Evolutionary conservation across 805 yeast species (phyloP), one percentile per base, ranked within the genome.

Genomic region (Spathaspora boniae): DNA sequence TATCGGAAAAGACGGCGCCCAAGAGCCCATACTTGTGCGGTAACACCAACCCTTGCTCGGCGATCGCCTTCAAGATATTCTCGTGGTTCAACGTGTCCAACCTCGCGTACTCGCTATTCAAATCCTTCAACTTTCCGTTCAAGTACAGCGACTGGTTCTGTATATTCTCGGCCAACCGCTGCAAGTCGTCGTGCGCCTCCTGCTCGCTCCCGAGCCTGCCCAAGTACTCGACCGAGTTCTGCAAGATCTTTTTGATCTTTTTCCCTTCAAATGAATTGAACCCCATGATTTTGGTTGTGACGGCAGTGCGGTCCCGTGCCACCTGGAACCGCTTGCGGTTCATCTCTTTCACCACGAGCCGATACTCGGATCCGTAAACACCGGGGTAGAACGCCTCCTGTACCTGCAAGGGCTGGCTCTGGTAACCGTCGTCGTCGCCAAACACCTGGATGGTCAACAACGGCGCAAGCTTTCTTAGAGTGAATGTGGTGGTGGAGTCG

Each of bases 191-290:
- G 12, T 36, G 33, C 4, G 47, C 48, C 5, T 42, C 48, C 2
- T 29, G 29, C 9, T 39, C 43, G 11, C 44, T 46, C n/a, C 38
- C 41, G 8, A 40, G 31, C 5, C 21, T 12, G 12, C 38, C 35
- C 7, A 62, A 31, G 34, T 52, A 47, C 4, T 42, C 36, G 4
- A 50, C 44, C 2, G 62, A 37, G 9, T 50, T 51, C 18, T 41
- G 41, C 18, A 67, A 41, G 17, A 66, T 45, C 1, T 45, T 41
- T 25, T 48, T 54, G 16, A 66, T 51, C 15, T 51, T 50, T 43
- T 65, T 65, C 1, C 73, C 73, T 43, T 63, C 68, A 40, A 65
- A 66, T 19, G 65, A 55, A 42, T 50, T 64, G 28, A 54, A 40
- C 5, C 46, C 44, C 62, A 65, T 56, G 17, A 65, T 48, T 23